Evolutionary conservation across 2,329 filamentous ascomycete species (phyloP), one percentile per base, ranked within the genome.

Genomic region (Colletotrichum eremochloae): DNA sequence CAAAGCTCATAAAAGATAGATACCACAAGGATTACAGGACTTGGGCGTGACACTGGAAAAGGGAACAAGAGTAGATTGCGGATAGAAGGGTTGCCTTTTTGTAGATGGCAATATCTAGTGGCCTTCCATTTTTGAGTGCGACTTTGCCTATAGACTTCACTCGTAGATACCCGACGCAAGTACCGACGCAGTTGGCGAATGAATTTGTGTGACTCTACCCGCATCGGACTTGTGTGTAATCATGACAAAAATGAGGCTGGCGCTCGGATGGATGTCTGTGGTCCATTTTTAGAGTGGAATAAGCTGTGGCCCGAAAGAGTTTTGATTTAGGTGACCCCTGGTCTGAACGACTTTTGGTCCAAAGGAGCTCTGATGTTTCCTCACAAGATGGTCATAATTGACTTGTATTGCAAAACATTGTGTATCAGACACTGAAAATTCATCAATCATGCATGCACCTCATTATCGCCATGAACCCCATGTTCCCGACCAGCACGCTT

Each of bases 121-220:
- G n/a, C 38, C n/a, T 42, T 42, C 36, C 14, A 15, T 24, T 29
- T 40, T 29, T 48, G 29, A 67, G n/a, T 38, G 31, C 57, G 38
- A 53, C 36, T 7, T 38, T 38, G 38, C 12, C 56, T 18, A 29
- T 58, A 58, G 38, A 58, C 31, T 55, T 70, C 55, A 48, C 63
- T 57, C 31, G 38, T 48, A 70, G 68, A 70, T 70, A 70, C 63
- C 68, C 67, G 36, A 56, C 63, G 15, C 46, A 55, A 61, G 58
- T 67, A 67, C 56, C 55, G 48, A 58, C 33, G 14, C 61, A 24
- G 24, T 48, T 44, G 20, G 53, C 15, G 46, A 42, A 42, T 40
- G n/a, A 29, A 58, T 56, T 20, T 20, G 3, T 55, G 12, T 42
- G n/a, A 7, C n/a, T 58, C 36, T 38, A 40, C 3, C n/a, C 9